Evolutionary conservation across 805 yeast species (phyloP).

Genomic region (Saccharomycopsis amapae): DNA sequence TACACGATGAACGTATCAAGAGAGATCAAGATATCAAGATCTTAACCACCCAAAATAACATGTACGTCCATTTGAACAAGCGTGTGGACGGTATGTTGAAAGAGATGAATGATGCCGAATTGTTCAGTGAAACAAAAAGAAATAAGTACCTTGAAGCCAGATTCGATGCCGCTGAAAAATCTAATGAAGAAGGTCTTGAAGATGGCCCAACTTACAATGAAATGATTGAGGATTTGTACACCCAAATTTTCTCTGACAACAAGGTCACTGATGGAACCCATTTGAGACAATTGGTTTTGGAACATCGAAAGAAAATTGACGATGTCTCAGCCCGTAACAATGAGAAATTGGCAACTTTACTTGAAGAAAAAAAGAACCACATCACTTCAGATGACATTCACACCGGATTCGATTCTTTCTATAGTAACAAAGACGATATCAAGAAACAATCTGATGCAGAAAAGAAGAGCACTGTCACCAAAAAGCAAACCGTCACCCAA

Average conservation of each 20-base stretch:
- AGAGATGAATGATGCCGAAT: constrained; percentile 34
- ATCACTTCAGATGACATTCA: constrained; percentile 88
- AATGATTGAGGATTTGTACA: constrained; percentile 84
- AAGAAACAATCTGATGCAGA: constrained; percentile 44
- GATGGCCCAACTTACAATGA: constrained; percentile 69
- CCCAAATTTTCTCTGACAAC: constrained; percentile 63
- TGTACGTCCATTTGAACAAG: constrained; percentile 68
- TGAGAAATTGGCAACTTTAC: constrained; percentile 57
- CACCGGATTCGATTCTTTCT: constrained; percentile 68
- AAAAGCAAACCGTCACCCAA: constrained; percentile 23
- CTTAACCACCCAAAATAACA: constrained; percentile 66
- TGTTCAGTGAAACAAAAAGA: constrained; percentile 26
- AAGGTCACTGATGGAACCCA: constrained; percentile 39
- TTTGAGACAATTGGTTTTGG: constrained; percentile 36
- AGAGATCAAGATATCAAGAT: constrained; percentile 72
- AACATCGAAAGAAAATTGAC: constrained; percentile 66
- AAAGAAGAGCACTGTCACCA: constrained; percentile 35
- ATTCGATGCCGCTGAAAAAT: constrained; percentile 55
- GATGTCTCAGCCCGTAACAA: constrained; percentile 57
- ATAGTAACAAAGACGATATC: constrained; percentile 19
- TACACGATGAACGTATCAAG: constrained; percentile 85
- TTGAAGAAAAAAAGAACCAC: constrained; percentile 62
- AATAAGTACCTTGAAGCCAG: constrained; percentile 38
- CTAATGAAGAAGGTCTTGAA: constrained; percentile 38
- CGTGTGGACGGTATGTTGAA: constrained; percentile 61